Conservation (phyloP, 176 grass and related monocot genomes). For the Echinochloa phyllopogon region DNA sequence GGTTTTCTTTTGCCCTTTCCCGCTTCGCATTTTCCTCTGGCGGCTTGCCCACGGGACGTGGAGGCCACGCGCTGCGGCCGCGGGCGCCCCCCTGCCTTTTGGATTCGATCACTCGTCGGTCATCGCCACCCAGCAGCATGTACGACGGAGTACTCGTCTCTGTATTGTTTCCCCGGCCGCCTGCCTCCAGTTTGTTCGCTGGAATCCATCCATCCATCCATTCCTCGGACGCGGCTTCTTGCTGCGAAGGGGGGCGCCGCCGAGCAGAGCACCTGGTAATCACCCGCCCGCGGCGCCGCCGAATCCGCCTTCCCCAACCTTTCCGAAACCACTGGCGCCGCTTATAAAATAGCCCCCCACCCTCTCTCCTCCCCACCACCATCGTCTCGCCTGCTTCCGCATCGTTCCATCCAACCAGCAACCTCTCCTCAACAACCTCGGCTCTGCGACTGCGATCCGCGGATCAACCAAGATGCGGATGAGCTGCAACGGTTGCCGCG, state of each 20-base stretch:
- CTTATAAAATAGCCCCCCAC: constrained; percentile 19
- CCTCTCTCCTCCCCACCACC: not conserved
- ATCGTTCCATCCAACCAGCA: not conserved
- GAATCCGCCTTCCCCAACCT: constrained; percentile 25
- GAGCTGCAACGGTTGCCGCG: constrained; percentile 75
- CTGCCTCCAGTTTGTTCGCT: constrained; percentile 32
- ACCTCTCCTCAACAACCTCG: not conserved
- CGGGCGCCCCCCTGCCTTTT: not conserved
- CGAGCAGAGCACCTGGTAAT: not conserved
- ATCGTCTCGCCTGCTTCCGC: not conserved
- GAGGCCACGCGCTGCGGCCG: constrained; percentile 35
- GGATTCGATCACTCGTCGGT: no score
- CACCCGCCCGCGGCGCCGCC: constrained; percentile 29
- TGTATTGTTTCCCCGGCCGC: no score
- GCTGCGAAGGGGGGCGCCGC: not conserved
- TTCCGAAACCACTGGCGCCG: constrained; percentile 41
- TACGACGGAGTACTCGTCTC: no score
- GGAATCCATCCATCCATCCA: constrained; percentile 13
- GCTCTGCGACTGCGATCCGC: not conserved
- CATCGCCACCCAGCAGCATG: no score
- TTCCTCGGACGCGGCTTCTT: constrained; percentile 31
- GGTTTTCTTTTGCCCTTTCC: not conserved
- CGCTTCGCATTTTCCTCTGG: no score
- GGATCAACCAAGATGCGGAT: constrained; percentile 60
- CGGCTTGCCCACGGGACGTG: not conserved